Evolutionary conservation across 108 stramenopile species (phyloP), one percentile per base, ranked within the genome.

Genomic region (Cyclotella atomus): DNA sequence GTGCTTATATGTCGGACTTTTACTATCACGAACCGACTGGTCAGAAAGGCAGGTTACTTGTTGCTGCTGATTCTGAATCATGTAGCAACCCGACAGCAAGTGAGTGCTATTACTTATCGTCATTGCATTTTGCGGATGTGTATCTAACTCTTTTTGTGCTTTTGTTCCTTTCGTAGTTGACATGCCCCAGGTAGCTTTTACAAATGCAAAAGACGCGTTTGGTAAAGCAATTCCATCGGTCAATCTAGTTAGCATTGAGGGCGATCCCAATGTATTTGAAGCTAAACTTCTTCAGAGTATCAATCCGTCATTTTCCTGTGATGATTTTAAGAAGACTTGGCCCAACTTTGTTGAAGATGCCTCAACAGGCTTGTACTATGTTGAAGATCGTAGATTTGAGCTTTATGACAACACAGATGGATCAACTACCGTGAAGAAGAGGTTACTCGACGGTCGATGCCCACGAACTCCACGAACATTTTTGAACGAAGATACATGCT

Each of bases 301-400:
- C 45, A 21, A 46, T 1, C 14, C 68, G 2, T 50, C 70, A 19
- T 33, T 20, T 14, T 45, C 60, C 7, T 63, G 60, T 27, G 50
- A 38, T 15, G 47, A 59, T 46, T 69, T 68, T 21, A 68, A 35
- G 2, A 2, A 16, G 21, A 61, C 74, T 28, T 75, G 74, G 74
- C 74, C 74, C 7, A 75, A 77, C 28, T 77, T 77, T 62, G 76
- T 70, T 14, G 41, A 57, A 45, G 76, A 77, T 35, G 47, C 4
- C 38, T 10, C 35, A 8, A 38, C 59, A 12, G 68, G 59, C 33
- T 28, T 56, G 10, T 77, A 70, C 60, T 77, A 77, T 52, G 56
- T 77, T 2, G 76, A 77, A 60, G 76, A 77, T 57, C 68, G 76
- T 28, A 57, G 76, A 15, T 57, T 70, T 8, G 23, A 70, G 24